Conservation (phyloP, 371 early-diverging fungal genomes). For the Chytridium lagenaria region DNA sequence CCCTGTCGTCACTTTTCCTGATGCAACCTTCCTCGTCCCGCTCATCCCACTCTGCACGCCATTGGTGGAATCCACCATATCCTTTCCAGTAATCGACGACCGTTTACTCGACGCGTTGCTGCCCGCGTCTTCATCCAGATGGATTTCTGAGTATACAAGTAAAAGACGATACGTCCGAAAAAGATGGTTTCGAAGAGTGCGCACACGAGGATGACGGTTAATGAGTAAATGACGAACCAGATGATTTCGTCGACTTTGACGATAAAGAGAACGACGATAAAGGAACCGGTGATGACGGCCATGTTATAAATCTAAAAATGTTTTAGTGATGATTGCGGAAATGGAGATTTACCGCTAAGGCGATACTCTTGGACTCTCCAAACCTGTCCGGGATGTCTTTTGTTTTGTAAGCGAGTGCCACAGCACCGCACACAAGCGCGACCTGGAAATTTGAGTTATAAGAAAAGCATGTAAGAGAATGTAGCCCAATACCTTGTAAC, state of each 20-base stretch:
- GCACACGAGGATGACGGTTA: background rate
- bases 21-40: no score
- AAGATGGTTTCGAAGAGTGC: background rate
- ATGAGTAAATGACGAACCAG: slow-evolving; percentile 10
- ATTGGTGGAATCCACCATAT: no score
- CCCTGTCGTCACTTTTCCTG: no score
- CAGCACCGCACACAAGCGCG: background rate
- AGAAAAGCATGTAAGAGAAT: background rate
- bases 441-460: background rate
- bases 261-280: slow-evolving; percentile 13
- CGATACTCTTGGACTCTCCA: slow-evolving; percentile 10
- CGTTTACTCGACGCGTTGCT: no score
- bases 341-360: background rate
- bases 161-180: slow-evolving; percentile 2
- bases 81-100: no score
- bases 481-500: background rate
- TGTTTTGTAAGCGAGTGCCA: background rate
- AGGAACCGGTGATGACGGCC: background rate
- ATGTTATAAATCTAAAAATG: background rate
- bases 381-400: background rate
- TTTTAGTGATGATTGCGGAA: background rate
- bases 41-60: no score
- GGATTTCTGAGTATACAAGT: no score
- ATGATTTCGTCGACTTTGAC: slow-evolving; percentile 14
- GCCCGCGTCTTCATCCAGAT: no score